Evolutionary conservation across 495 filamentous ascomycete genomes (phyloP).

Genomic region (Trichoderma orchidacearum): DNA sequence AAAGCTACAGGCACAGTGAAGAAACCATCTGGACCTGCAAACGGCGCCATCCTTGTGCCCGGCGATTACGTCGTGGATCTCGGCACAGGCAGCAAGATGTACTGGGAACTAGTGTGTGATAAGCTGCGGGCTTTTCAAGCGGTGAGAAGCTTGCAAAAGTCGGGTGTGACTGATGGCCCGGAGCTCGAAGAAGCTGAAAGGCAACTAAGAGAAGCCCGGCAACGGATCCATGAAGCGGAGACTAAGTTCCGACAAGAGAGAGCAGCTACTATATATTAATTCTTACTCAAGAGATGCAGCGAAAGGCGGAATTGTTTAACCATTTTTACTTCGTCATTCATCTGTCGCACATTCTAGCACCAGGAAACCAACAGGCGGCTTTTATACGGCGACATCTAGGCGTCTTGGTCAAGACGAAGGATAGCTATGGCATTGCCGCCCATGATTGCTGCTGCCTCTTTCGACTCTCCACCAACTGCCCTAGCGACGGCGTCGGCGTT

Average conservation of each 20-base stretch:
- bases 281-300: neutral
- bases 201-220: neutral
- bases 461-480: conserved; percentile 39
- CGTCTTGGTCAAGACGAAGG: conserved; percentile 37
- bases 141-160: neutral
- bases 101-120: conserved; percentile 2
- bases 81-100: neutral
- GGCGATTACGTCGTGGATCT: neutral
- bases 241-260: neutral
- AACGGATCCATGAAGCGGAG: neutral
- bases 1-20: neutral
- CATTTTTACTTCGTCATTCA: no score
- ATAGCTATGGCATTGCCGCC: conserved; percentile 59
- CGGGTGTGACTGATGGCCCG: neutral
- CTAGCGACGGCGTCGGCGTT: conserved; percentile 61
- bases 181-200: neutral
- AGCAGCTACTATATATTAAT: neutral
- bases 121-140: conserved; percentile 2
- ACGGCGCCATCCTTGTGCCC: conserved; percentile 14
- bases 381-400: neutral
- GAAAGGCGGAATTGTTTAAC: no score
- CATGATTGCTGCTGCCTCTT: conserved; percentile 38
- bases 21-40: conserved; percentile 2
- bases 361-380: no score
- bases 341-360: no score